These are phyloP conservation scores for Heterobasidion occidentale DNA, from an alignment of 1,284 basidiomycete species.

Conservation along the genomic window DNA sequence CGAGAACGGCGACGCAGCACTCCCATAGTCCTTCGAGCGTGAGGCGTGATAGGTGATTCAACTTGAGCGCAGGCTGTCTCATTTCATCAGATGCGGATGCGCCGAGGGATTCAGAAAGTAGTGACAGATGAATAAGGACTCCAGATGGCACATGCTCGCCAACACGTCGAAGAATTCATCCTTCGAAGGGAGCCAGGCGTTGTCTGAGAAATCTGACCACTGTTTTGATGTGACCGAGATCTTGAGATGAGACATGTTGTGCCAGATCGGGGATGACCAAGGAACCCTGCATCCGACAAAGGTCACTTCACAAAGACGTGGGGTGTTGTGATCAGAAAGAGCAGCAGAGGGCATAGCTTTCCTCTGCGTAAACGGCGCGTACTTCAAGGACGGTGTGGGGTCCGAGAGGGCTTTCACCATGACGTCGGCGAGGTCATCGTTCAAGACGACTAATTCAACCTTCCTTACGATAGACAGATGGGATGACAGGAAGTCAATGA, in stretches of 20 bases:
- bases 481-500: not conserved
- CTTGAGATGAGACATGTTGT: no score
- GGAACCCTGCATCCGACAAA: no score
- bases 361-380: not conserved
- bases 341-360: no score
- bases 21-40: not conserved
- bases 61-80: no score
- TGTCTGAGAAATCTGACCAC: no score
- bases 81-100: not conserved
- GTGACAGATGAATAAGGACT: not conserved
- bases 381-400: not conserved
- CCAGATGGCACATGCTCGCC: not conserved
- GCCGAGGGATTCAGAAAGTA: not conserved
- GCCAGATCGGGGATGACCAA: no score
- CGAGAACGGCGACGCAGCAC: not conserved
- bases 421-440: not conserved
- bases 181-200: no score
- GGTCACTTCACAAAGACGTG: no score
- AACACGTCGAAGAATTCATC: not conserved
- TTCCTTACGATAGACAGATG: not conserved
- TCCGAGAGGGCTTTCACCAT: not conserved
- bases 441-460: not conserved
- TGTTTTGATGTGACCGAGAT: no score
- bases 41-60: not conserved
- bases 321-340: no score